Conservation (phyloP, 805 yeast species). For the Kodamaea jinghongensis region DNA sequence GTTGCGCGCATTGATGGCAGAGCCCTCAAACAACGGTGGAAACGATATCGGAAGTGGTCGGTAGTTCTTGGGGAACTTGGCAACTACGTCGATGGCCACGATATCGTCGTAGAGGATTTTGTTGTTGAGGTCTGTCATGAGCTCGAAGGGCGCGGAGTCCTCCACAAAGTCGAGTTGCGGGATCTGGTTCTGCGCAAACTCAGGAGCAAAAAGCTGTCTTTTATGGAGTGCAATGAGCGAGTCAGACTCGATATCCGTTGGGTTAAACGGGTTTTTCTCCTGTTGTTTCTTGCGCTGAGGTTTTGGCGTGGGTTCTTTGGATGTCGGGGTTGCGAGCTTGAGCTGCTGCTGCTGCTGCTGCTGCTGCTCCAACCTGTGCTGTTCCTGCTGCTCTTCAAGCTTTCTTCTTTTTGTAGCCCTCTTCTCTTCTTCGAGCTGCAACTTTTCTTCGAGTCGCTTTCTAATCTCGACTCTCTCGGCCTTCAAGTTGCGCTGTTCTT, state of each 20-base stretch:
- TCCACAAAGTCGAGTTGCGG: conserved; percentile 20
- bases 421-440: conserved; percentile 7
- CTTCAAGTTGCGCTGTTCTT: too few species aligned
- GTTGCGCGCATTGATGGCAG: conserved; percentile 9
- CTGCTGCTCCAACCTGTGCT: too few species aligned
- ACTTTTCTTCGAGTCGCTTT: conserved; percentile 2
- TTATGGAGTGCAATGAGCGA: conserved; percentile 19
- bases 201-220: conserved; percentile 17
- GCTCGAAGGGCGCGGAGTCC: conserved; percentile 1
- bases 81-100: conserved; percentile 31
- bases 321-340: background rate
- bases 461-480: conserved; percentile 6
- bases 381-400: background rate
- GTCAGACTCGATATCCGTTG: conserved; percentile 34
- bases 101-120: conserved; percentile 26
- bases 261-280: conserved; percentile 32
- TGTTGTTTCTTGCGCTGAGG: conserved; percentile 1
- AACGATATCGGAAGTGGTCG: conserved; percentile 34
- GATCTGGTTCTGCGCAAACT: conserved; percentile 16
- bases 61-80: conserved; percentile 28
- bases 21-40: conserved; percentile 26
- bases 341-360: background rate
- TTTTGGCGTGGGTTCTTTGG: background rate
- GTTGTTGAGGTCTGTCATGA: conserved; percentile 18
- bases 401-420: conserved; percentile 10